Conservation (phyloP, 768 basidiomycete genomes). For the Favolaschia claudopus region DNA sequence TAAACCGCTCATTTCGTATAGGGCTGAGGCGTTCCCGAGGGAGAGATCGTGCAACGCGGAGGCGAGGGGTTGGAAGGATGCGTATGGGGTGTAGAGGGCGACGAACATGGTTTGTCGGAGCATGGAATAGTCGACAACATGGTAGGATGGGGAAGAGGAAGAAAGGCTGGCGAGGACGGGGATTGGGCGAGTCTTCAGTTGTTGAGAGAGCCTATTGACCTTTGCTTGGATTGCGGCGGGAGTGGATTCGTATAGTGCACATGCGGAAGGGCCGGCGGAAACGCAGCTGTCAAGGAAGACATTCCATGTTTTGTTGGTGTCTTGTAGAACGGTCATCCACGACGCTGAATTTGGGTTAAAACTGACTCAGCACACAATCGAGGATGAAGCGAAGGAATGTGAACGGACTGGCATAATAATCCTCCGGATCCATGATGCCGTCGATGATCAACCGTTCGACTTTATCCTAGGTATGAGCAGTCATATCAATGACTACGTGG, state of each 20-base stretch:
- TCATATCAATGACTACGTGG: no score
- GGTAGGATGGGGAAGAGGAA: no score
- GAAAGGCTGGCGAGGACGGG: slow-evolving; percentile 3
- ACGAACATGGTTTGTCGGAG: slow-evolving; percentile 2
- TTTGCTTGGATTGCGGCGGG: not conserved
- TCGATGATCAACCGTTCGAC: slow-evolving; percentile 12
- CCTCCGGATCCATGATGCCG: not conserved
- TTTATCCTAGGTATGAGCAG: no score
- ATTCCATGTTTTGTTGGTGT: slow-evolving; percentile 8
- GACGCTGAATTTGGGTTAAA: not conserved
- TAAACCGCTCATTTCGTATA: no score
- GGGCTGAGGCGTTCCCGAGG: no score
- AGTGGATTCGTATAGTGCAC: slow-evolving; percentile 12
- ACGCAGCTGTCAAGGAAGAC: slow-evolving; percentile 8
- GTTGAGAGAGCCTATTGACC: not conserved
- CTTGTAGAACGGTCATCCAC: not conserved
- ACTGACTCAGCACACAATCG: not conserved
- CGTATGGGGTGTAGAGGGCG: not conserved
- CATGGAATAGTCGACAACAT: slow-evolving; percentile 1
- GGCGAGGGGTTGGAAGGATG: no score
- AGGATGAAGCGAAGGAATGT: not conserved
- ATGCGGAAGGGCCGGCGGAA: not conserved
- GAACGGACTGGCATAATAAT: not conserved
- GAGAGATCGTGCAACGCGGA: no score
- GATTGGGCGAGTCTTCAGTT: not conserved